A percentile compares a stretch with the other conserved stretches of the same genome.
Conservation (phyloP, 352 stramenopile species). For the Phytophthora foliorum region DNA sequence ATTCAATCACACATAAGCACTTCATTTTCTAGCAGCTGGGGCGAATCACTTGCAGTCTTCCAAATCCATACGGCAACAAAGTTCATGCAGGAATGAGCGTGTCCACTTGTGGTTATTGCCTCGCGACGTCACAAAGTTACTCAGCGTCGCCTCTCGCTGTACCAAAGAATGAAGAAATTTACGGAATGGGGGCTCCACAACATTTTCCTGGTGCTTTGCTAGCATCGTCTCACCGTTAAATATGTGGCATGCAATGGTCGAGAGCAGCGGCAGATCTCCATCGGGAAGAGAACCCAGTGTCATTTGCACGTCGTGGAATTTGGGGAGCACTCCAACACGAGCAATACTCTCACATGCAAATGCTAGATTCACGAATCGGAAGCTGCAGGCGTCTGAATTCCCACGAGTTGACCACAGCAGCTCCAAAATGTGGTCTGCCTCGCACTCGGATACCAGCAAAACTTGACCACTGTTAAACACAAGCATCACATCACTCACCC, state of each 20-base stretch:
- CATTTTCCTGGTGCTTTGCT: background rate
- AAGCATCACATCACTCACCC: constrained; percentile 43
- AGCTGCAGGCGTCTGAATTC: background rate
- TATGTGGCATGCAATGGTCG: constrained; percentile 8
- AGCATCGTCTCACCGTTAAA: constrained; percentile 39
- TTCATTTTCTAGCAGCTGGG: too few relatives aligned
- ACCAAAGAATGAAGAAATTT: constrained; percentile 9
- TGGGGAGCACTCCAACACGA: background rate
- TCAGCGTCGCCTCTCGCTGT: background rate
- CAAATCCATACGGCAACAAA: constrained; percentile 40
- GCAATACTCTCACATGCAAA: constrained; percentile 4
- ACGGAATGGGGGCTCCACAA: constrained; percentile 10
- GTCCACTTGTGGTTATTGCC: constrained; percentile 34
- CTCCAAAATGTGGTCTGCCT: background rate
- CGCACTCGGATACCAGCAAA: constrained; percentile 17
- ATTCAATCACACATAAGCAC: too few relatives aligned
- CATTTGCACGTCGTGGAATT: constrained; percentile 2
- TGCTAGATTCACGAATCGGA: constrained; percentile 17
- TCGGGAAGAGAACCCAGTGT: background rate
- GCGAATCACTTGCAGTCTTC: background rate
- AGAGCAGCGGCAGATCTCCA: background rate
- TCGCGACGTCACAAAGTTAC: constrained; percentile 12
- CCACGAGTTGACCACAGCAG: constrained; percentile 24
- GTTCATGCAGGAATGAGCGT: constrained; percentile 43
- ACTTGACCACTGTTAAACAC: constrained; percentile 41